A percentile compares a stretch with the other conserved stretches of the same genome.
Conservation (phyloP, 1,284 basidiomycete species). For the Tilletia caries region DNA sequence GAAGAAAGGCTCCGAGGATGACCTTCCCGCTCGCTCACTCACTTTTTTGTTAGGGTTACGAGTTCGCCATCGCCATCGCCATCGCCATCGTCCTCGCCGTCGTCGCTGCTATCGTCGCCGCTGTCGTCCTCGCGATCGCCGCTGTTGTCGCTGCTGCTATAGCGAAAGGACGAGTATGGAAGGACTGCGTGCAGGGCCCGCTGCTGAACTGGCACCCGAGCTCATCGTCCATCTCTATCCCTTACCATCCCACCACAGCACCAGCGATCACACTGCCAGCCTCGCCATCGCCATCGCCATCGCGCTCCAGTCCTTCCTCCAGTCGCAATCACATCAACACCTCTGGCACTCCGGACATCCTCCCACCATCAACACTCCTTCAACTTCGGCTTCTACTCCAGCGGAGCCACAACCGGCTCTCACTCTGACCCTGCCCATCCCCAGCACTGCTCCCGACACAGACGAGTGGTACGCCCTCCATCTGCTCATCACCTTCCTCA, state of each 20-base stretch:
- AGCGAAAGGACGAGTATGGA: no score
- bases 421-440: background rate
- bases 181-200: no score
- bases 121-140: no score
- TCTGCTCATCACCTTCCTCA: background rate
- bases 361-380: background rate
- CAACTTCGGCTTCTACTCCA: background rate
- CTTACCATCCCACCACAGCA: background rate
- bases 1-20: no score
- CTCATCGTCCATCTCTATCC: background rate
- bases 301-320: background rate
- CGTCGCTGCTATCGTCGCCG: no score
- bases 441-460: background rate
- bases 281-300: background rate
- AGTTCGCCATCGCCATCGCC: no score
- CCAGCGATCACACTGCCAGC: background rate
- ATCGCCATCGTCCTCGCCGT: no score
- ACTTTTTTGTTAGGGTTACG: no score
- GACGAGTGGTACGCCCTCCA: constrained; percentile 11
- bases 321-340: background rate
- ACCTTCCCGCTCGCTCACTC: no score
- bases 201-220: background rate
- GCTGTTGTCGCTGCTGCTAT: no score
- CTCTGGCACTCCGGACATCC: constrained; percentile 9
- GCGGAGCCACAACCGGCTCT: background rate